These are phyloP conservation scores for Umbelopsis ramanniana DNA, from an alignment of 192 early-diverging fungal species.

Conservation along the genomic window DNA sequence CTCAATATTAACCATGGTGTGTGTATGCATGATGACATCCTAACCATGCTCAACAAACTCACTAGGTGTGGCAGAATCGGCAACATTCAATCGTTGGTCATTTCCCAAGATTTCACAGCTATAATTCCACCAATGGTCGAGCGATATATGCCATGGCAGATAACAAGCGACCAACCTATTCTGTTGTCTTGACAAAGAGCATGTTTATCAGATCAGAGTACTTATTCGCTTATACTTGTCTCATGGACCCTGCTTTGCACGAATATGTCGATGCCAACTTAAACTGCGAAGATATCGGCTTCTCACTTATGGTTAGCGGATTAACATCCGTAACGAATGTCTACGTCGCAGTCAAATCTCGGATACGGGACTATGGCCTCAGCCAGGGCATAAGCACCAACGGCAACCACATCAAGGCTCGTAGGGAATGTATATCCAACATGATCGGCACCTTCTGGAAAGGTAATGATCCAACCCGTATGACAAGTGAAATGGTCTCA, in stretches of 20 bases:
- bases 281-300: constrained; percentile 43
- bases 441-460: constrained; percentile 27
- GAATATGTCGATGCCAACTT: constrained; percentile 27
- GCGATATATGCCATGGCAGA: constrained; percentile 26
- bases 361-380: constrained; percentile 32
- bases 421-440: constrained; percentile 23
- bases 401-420: constrained; percentile 28
- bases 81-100: constrained; percentile 35
- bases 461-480: constrained; percentile 13
- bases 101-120: constrained; percentile 36
- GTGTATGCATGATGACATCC: no score
- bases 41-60: background rate
- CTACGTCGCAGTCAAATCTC: constrained; percentile 9
- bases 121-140: constrained; percentile 12
- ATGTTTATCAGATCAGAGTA: constrained; percentile 40
- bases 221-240: constrained; percentile 41
- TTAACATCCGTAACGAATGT: constrained; percentile 26
- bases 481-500: constrained; percentile 5
- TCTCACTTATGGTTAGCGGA: constrained; percentile 36
- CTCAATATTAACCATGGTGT: no score
- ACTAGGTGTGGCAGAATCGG: constrained; percentile 27
- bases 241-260: constrained; percentile 31
- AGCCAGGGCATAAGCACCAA: constrained; percentile 31
- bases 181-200: constrained; percentile 38
- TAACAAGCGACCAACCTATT: constrained; percentile 6